Conservation (phyloP, 169 alveolate species). For the Besnoitia besnoiti region DNA sequence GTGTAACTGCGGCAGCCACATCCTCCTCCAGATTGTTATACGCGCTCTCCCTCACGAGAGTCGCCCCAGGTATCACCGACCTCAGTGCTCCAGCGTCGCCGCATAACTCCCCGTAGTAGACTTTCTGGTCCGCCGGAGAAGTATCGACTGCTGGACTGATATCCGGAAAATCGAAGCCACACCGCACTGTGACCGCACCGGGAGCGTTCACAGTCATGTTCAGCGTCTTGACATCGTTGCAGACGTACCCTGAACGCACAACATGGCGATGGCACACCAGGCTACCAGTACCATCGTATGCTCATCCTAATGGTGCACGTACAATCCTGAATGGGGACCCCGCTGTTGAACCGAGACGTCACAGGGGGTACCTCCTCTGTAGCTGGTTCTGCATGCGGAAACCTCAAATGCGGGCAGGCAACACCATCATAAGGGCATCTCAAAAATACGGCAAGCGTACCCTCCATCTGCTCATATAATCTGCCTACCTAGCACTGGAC, state of each 20-base stretch:
- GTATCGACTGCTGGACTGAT: neutral
- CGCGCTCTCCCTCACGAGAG: neutral
- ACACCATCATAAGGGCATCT: no score
- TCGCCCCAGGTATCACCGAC: neutral
- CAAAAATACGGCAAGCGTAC: neutral
- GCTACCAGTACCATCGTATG: no score
- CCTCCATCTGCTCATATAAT: neutral
- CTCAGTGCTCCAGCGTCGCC: neutral
- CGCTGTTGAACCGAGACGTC: no score
- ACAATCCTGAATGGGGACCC: no score
- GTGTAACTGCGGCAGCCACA: neutral
- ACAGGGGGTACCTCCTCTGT: no score
- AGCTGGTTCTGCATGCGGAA: no score
- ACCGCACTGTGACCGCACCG: neutral
- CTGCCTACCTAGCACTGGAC: neutral
- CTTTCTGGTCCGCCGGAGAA: neutral
- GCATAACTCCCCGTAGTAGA: neutral
- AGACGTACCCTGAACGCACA: neutral
- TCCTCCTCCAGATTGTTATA: neutral
- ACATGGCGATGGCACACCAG: neutral
- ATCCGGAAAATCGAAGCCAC: neutral
- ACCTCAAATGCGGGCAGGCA: no score
- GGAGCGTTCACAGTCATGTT: neutral
- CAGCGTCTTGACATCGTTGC: neutral
- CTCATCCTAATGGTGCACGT: no score